Evolutionary conservation across 345 rosid species (phyloP), one percentile per base, ranked within the genome.

Genomic region (Euclidium syriacum): DNA sequence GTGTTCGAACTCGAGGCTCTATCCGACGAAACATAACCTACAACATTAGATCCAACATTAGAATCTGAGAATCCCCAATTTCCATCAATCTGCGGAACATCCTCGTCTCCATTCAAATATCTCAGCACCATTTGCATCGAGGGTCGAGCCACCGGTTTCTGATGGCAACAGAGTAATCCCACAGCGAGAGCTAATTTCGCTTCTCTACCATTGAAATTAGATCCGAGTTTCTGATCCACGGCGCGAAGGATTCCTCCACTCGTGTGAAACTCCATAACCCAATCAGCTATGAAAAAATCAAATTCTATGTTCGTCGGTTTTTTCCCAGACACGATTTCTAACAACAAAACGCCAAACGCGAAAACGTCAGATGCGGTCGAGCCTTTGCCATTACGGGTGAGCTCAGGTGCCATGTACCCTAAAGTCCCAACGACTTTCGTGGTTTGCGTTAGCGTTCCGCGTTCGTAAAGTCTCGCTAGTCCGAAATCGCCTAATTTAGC

Each of bases 341-440:
- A 78, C 33, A 80, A 33, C 57, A 82, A 36, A 52, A 80, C 72
- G 7, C 91, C 87, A 27, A 73, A 80, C 3, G 91, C 87, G 19
- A 69, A 80, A 62, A 82, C 84, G 14, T 85, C 91, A 1, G 91
- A 73, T 66, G 83, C 71, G 2, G 87, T 68, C 1, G 82, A 82
- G 3, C 81, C 73, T 73, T 64, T 77, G 9, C 84, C 84, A 1
- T 80, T 74, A 4, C 87, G 73, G 0, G 79, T 78, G 67, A 85
- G 16, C 30, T 85, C 91, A 1, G 91, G 87, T 0, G 91, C 87
- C 44, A 85, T 70, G 54, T 85, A 85, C 23, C 91, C 87, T n/a
- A 82, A 50, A 11, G 91, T 85, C 35, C 91, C 91, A 1, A 82
- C 85, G 3, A 85, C 61, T 34, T 65, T 73, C 0, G 87, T 82